These are phyloP conservation scores for Mrakia frigida DNA, from an alignment of 768 basidiomycete genomes.

Conservation along the genomic window DNA sequence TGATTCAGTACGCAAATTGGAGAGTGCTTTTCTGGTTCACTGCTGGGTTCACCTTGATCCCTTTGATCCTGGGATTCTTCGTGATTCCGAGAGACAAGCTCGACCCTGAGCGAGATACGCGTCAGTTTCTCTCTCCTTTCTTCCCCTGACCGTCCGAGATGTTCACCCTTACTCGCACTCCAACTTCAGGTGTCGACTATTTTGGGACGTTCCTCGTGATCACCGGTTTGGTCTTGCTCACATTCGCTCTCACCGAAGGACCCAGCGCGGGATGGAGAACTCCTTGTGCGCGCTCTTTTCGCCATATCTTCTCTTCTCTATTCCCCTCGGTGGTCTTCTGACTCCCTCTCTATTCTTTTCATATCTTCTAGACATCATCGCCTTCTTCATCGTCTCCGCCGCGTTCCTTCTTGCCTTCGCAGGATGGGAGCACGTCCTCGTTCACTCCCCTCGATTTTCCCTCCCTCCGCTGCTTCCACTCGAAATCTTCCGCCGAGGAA, in stretches of 20 bases:
- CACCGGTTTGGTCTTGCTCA: slow-evolving; percentile 60
- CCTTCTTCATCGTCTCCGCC: slow-evolving; percentile 60
- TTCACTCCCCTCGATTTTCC: slow-evolving; percentile 40
- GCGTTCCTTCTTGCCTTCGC: slow-evolving; percentile 56
- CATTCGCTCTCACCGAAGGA: slow-evolving; percentile 68
- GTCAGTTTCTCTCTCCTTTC: slow-evolving; percentile 30
- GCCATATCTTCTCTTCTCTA: too few species aligned
- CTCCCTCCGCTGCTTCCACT: slow-evolving; percentile 41
- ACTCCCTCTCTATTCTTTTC: neutral
- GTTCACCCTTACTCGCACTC: neutral
- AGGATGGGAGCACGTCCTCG: slow-evolving; percentile 62
- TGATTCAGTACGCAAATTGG: slow-evolving; percentile 54
- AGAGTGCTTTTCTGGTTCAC: slow-evolving; percentile 53
- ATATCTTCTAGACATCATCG: slow-evolving; percentile 58
- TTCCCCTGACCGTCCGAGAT: neutral
- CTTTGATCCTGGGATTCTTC: slow-evolving; percentile 54
- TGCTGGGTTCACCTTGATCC: slow-evolving; percentile 55
- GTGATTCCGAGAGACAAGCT: slow-evolving; percentile 58
- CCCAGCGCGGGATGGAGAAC: slow-evolving; percentile 61
- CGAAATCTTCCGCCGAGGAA: slow-evolving; percentile 40
- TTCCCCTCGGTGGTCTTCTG: neutral
- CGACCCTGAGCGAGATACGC: slow-evolving; percentile 27
- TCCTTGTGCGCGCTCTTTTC: slow-evolving; percentile 47
- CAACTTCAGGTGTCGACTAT: slow-evolving; percentile 59
- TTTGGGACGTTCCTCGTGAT: slow-evolving; percentile 65